Base-by-base conservation (phyloP, 2,329 filamentous ascomycete genomes). In the Exophiala sideris region DNA sequence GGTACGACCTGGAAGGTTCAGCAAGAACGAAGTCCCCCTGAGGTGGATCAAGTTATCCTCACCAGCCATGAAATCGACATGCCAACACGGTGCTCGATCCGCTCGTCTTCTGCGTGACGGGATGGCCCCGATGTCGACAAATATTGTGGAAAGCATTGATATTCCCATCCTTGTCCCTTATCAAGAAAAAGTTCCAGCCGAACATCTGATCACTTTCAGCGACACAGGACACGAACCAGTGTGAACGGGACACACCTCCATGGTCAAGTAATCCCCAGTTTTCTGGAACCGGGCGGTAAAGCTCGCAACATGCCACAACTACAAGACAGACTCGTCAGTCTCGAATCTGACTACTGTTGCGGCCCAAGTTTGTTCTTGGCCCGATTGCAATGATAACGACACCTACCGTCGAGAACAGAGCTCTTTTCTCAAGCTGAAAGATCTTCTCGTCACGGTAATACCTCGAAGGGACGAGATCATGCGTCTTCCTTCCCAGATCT, bases 11-110 rank as follows among this genome's bases (percentile, higher is more conserved):
- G 8, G 8, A n/a, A 48, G 24, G 24, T 5, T 10, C 11, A n/a
- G 24, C 21, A 33, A 4, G 18, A 46, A 34, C 16, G 24, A 29
- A 29, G 5, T 29, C 7, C 5, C 24, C 24, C 24, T 8, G 5
- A 29, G 5, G 24, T 29, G 24, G 5, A 29, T 29, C 24, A 8
- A 8, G 24, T n/a, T 10, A 21, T 7, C 16, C 48, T 21, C 32
- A 81, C 81, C 82, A 85, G 45, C 81, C 81, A 62, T 85, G 82
- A 63, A 85, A 85, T 53, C 78, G 77, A 71, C 82, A 85, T 0
- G 77, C 72, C 24, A 85, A 73, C 33, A 84, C 76, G 59, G 69
- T 58, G 16, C 52, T 56, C n/a, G 50, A 57, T 5, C 62, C 62
- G 36, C 38, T 52, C 12, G 54, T 41, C 21, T 56, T 60, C 11